Conservation (phyloP, 768 basidiomycete genomes). For the Kwoniella mangroviensis region DNA sequence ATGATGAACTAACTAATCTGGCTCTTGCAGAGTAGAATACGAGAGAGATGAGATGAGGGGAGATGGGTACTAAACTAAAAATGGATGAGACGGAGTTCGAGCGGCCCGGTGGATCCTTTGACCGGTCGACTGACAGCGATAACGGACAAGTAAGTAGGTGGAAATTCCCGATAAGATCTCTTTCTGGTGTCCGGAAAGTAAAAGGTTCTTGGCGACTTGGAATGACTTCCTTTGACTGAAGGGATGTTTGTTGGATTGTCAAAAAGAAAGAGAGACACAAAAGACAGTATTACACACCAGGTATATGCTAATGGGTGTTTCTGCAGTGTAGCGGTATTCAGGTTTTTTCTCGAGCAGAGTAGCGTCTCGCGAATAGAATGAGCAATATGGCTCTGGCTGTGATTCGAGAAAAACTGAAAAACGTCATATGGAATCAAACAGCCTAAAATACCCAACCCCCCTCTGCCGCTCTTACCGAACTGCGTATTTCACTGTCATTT, state of each 20-base stretch:
- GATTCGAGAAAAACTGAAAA: neutral
- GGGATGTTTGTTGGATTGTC: neutral
- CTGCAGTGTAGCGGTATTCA: no score
- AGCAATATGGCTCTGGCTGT: neutral
- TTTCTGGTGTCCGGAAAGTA: neutral
- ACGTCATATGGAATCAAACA: conserved; percentile 2
- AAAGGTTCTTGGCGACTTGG: neutral
- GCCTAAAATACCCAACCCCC: no score
- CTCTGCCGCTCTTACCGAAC: conserved; percentile 13
- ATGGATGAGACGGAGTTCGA: neutral
- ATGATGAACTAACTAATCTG: no score
- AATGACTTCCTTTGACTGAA: neutral
- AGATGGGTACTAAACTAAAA: neutral
- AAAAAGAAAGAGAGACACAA: neutral
- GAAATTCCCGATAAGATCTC: conserved; percentile 8
- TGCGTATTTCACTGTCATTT: conserved; percentile 16
- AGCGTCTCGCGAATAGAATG: neutral
- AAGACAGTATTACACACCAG: neutral
- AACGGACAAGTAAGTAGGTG: neutral
- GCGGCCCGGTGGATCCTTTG: conserved; percentile 13
- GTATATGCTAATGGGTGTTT: no score
- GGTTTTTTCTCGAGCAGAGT: neutral
- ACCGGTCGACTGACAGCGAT: neutral
- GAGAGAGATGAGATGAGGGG: neutral
- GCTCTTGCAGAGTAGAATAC: no score